Percentiles rank a stretch among this genome's conserved stretches.
These are phyloP conservation scores for Dactylellina leptospora DNA, from an alignment of 2,329 filamentous ascomycete species.

Conservation along the genomic window DNA sequence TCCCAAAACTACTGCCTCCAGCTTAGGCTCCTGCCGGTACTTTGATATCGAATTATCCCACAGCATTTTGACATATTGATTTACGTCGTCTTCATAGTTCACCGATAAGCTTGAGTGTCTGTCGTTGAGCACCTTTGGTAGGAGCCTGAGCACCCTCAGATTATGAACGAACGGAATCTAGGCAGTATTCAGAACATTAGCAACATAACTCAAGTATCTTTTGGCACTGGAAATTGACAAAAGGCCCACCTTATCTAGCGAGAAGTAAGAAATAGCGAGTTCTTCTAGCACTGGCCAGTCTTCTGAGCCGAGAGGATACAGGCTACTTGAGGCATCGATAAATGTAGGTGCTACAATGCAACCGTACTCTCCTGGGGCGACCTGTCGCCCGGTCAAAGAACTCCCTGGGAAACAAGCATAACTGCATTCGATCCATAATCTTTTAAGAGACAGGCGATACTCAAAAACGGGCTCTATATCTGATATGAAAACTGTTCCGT, in stretches of 20 bases:
- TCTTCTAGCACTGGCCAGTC: slow-evolving; percentile 38
- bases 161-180: slow-evolving; percentile 19
- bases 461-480: slow-evolving; percentile 31
- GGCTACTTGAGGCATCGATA: neutral
- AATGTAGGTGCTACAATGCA: slow-evolving; percentile 18
- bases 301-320: slow-evolving; percentile 24
- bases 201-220: too few species aligned
- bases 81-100: neutral
- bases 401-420: neutral
- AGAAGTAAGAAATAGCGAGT: slow-evolving; percentile 17
- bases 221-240: too few species aligned
- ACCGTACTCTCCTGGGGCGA: neutral
- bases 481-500: slow-evolving; percentile 3
- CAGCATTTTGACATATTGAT: slow-evolving; percentile 4
- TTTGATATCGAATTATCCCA: slow-evolving; percentile 1
- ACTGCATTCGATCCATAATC: slow-evolving; percentile 28
- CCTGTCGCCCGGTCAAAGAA: neutral
- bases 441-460: slow-evolving; percentile 12
- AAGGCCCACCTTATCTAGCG: neutral
- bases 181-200: too few species aligned
- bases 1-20: neutral
- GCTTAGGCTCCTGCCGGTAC: slow-evolving; percentile 8
- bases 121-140: neutral
- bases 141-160: slow-evolving; percentile 1
- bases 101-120: neutral